Evolutionary conservation across 257 asterid genomes (phyloP).

Genomic region (Nicotiana paniculata): DNA sequence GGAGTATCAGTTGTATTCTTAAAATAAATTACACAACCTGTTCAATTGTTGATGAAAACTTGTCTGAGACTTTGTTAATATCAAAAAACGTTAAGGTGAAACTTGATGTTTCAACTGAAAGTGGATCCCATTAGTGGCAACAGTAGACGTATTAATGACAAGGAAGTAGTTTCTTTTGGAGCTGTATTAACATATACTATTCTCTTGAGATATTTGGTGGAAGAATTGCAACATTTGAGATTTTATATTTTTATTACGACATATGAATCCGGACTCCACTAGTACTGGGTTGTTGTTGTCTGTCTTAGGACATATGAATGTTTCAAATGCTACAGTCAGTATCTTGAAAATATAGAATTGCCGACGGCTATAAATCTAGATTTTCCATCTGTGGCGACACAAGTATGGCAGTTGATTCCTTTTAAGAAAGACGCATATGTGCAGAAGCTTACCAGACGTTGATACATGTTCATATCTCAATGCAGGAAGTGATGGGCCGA

Average conservation of each 20-base stretch:
- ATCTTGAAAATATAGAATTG: not conserved
- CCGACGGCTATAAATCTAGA: not conserved
- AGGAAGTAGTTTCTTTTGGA: not conserved
- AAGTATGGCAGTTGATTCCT: not conserved
- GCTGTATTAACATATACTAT: not conserved
- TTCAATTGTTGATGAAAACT: not conserved
- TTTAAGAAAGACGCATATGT: not conserved
- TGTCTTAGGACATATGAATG: not conserved
- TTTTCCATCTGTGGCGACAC: not conserved
- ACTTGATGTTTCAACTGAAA: not conserved
- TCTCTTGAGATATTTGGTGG: not conserved
- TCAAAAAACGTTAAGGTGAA: not conserved
- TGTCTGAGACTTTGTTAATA: not conserved
- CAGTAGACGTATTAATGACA: not conserved
- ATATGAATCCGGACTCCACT: too few species aligned
- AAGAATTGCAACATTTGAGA: not conserved
- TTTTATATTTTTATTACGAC: not conserved
- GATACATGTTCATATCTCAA: constrained; percentile 2
- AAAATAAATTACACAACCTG: not conserved
- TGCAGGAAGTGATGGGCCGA: constrained; percentile 78
- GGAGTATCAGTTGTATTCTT: not conserved
- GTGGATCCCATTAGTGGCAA: not conserved
- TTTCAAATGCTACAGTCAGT: not conserved
- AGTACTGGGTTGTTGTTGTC: too few species aligned
- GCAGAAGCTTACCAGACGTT: not conserved